phyloP scores from a whole-genome alignment of 129 eudicot species.

The Deinandra increscens region DNA sequence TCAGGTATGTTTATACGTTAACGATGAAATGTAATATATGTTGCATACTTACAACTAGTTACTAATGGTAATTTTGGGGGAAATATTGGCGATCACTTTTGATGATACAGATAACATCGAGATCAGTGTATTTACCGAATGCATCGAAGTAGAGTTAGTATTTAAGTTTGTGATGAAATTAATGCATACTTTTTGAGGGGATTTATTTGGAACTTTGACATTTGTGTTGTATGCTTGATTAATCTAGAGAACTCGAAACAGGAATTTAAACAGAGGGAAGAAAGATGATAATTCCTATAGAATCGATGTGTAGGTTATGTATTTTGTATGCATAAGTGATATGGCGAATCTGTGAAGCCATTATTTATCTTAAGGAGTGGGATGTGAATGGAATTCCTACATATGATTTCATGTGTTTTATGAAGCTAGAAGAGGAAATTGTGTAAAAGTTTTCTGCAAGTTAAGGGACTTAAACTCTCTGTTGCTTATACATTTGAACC shows the following conservation, averaged over 20 bases:
- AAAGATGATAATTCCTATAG: no score
- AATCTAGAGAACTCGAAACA: neutral
- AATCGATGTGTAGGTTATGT: no score
- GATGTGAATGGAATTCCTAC: neutral
- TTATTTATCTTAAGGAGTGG: no score
- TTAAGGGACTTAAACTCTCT: neutral
- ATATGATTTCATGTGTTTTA: neutral
- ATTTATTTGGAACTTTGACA: neutral
- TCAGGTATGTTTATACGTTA: slow-evolving; percentile 46
- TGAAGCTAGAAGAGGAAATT: neutral
- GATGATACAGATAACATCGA: neutral
- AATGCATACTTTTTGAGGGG: neutral
- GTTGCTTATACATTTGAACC: neutral
- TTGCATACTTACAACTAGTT: neutral
- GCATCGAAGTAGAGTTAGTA: neutral
- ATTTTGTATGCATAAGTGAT: neutral
- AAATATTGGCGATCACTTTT: neutral
- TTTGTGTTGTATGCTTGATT: neutral
- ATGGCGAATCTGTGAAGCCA: no score
- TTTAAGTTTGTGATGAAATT: neutral
- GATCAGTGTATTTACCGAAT: neutral
- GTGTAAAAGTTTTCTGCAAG: neutral
- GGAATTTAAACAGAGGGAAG: no score
- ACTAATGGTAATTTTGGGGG: neutral
- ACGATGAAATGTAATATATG: neutral